A percentile compares a stretch with the other conserved stretches of the same genome.
phyloP scores from a whole-genome alignment of 208 protist species.

The Balamuthia mandrillaris region DNA sequence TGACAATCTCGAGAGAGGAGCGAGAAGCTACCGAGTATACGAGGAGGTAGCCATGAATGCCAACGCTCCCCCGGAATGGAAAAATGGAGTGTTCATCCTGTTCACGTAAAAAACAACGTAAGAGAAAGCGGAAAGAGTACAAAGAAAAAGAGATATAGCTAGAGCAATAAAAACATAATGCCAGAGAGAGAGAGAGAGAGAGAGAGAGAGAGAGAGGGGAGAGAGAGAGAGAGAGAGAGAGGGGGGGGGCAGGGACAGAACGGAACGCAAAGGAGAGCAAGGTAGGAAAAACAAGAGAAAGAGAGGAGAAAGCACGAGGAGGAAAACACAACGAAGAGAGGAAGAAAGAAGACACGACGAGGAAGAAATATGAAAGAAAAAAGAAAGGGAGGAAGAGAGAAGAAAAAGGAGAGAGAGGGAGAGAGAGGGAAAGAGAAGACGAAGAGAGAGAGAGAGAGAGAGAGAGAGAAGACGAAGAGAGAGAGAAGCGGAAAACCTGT shows the following conservation, averaged over 20 bases:
- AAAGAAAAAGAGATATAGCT: neutral
- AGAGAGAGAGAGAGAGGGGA: neutral
- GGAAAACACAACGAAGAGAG: too few relatives aligned
- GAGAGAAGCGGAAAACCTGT: slow-evolving; percentile 39
- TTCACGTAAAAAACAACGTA: neutral
- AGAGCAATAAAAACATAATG: neutral
- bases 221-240: neutral
- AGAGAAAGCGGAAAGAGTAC: neutral
- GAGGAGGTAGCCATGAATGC: slow-evolving; percentile 75
- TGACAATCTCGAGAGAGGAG: slow-evolving; percentile 66
- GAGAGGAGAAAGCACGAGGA: neutral
- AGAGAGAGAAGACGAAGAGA: neutral
- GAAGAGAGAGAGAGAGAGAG: neutral
- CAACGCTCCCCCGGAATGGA: slow-evolving; percentile 62
- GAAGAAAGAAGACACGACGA: neutral
- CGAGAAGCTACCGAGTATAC: slow-evolving; percentile 70
- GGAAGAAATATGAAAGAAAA: neutral
- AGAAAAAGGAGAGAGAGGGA: neutral
- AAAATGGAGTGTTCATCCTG: slow-evolving; percentile 75
- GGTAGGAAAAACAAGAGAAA: neutral
- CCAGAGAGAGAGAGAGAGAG: neutral
- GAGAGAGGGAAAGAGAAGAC: neutral
- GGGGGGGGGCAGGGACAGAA: neutral
- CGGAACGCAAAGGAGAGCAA: neutral
- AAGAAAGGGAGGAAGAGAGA: neutral